Conservation (phyloP, 805 yeast species). For the Cyberlindnera xishuangbannaensis region DNA sequence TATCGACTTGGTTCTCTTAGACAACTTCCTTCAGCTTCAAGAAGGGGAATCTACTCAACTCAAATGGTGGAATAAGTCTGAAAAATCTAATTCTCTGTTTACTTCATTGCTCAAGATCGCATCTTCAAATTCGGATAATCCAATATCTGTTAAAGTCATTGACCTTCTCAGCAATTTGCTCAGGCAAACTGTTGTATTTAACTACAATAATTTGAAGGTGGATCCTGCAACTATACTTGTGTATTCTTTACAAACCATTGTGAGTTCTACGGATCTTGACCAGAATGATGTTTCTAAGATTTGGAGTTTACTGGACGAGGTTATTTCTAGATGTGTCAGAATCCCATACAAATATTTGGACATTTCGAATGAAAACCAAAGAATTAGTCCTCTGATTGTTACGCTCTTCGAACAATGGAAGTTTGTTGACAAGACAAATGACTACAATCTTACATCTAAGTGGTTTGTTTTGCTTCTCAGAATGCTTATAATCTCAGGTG, state of each 20-base stretch:
- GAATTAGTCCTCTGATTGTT: slow-evolving; percentile 51
- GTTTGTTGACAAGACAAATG: slow-evolving; percentile 36
- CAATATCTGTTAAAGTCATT: slow-evolving; percentile 37
- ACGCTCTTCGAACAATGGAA: slow-evolving; percentile 66
- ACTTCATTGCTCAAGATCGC: slow-evolving; percentile 57
- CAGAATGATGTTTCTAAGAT: slow-evolving; percentile 27
- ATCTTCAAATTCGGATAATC: slow-evolving; percentile 28
- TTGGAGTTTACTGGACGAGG: slow-evolving; percentile 69
- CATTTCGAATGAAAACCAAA: slow-evolving; percentile 28
- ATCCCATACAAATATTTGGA: slow-evolving; percentile 87
- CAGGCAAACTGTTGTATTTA: slow-evolving; percentile 50
- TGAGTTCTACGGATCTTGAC: slow-evolving; percentile 11
- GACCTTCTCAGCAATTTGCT: slow-evolving; percentile 42
- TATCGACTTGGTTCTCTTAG: slow-evolving; percentile 52
- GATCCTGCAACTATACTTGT: slow-evolving; percentile 54
- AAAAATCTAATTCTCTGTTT: slow-evolving; percentile 52
- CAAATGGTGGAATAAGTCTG: slow-evolving; percentile 74
- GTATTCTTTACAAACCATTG: slow-evolving; percentile 35
- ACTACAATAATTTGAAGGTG: slow-evolving; percentile 34
- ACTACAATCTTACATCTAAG: slow-evolving; percentile 24
- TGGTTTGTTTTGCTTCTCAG: slow-evolving; percentile 51
- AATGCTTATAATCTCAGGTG: slow-evolving; percentile 53
- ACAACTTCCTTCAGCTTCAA: slow-evolving; percentile 56
- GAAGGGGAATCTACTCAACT: slow-evolving; percentile 45
- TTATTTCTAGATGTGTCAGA: slow-evolving; percentile 61